Percentiles rank a stretch among this genome's conserved stretches.
Conservation (phyloP, 768 basidiomycete species). For the Lactifluus piperatus region DNA sequence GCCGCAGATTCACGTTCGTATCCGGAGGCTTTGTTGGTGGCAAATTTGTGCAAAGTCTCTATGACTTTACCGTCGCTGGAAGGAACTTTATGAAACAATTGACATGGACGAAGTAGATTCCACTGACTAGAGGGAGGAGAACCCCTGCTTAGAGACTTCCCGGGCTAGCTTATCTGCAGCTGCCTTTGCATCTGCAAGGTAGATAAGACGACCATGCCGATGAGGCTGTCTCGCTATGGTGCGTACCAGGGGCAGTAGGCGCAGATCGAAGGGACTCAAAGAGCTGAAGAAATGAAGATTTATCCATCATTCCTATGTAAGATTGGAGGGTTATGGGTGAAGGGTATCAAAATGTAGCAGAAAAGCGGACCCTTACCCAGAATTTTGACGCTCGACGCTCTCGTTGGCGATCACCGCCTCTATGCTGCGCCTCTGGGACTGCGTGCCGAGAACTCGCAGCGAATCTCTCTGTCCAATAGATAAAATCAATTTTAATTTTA, state of each 20-base stretch:
- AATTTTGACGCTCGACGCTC: constrained; percentile 4
- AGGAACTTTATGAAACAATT: constrained; percentile 15
- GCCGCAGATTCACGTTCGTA: constrained; percentile 84
- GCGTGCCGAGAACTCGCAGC: neutral
- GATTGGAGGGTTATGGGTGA: neutral
- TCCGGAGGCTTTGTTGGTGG: constrained; percentile 78
- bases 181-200: constrained; percentile 61
- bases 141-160: constrained; percentile 54
- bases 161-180: constrained; percentile 76
- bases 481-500: neutral
- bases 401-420: constrained; percentile 5
- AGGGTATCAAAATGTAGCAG: constrained; percentile 2
- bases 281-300: constrained; percentile 38
- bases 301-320: constrained; percentile 33
- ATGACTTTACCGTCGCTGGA: constrained; percentile 57
- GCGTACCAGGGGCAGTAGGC: constrained; percentile 32
- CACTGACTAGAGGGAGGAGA: constrained; percentile 52
- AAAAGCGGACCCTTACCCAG: constrained; percentile 9
- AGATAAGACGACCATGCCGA: neutral
- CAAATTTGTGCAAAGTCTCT: constrained; percentile 55
- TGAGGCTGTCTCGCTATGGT: neutral
- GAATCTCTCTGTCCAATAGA: neutral
- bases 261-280: constrained; percentile 34
- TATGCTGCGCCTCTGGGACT: neutral
- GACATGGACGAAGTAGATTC: neutral